A percentile compares a stretch with the other conserved stretches of the same genome.
phyloP scores from a whole-genome alignment of 768 basidiomycete species.

The Leccinum truebloodii region DNA sequence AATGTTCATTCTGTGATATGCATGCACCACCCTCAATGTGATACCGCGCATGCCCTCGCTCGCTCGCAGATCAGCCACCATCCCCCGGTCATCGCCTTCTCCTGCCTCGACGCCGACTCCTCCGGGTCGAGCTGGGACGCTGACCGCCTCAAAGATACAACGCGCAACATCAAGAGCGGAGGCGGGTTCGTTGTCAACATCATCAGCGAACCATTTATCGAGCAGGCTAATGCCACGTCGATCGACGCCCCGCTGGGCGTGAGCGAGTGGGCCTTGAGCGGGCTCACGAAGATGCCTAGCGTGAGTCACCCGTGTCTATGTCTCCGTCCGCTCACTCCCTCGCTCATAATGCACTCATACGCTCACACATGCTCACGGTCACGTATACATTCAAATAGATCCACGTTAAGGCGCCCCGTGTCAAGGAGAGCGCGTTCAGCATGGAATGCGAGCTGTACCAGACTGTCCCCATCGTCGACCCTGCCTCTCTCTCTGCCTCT shows the following conservation, averaged over 20 bases:
- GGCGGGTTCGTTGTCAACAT: slow-evolving; percentile 30
- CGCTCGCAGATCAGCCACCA: slow-evolving; percentile 19
- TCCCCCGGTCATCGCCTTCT: slow-evolving; percentile 41
- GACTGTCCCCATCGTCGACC: background rate
- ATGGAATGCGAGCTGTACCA: slow-evolving; percentile 48
- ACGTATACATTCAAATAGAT: background rate
- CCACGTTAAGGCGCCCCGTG: slow-evolving; percentile 24
- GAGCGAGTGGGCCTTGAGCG: slow-evolving; percentile 43
- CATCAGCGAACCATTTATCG: slow-evolving; percentile 50
- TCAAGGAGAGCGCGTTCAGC: slow-evolving; percentile 40
- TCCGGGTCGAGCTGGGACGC: no score
- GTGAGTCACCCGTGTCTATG: slow-evolving; percentile 7
- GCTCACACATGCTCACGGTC: slow-evolving; percentile 28
- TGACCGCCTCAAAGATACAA: slow-evolving; percentile 41
- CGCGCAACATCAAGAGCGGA: no score
- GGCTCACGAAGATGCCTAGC: slow-evolving; percentile 20
- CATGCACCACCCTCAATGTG: background rate
- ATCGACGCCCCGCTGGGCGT: slow-evolving; percentile 39
- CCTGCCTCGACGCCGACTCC: slow-evolving; percentile 17
- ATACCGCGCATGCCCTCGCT: no score
- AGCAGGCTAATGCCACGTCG: slow-evolving; percentile 39
- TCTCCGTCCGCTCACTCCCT: background rate
- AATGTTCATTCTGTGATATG: background rate
- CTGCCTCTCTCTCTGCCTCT: background rate
- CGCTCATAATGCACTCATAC: background rate